phyloP scores from a whole-genome alignment of 2,329 filamentous ascomycete genomes.

The Epicoccum sorghinum region DNA sequence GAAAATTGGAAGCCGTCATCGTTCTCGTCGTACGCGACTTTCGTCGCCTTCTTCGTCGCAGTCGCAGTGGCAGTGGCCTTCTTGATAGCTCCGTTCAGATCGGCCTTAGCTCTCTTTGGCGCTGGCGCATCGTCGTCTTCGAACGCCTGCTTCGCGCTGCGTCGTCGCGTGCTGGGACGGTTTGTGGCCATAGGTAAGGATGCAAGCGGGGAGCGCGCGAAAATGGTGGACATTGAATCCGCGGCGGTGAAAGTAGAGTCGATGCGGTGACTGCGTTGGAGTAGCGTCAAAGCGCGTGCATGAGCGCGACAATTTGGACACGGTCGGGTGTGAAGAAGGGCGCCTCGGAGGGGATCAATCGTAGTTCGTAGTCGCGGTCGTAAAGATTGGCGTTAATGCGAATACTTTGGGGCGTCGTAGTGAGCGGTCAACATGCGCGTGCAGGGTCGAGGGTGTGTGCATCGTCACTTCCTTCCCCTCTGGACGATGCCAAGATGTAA shows the following conservation, averaged over 20 bases:
- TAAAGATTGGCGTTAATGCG: constrained; percentile 44
- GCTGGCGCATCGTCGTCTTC: constrained; percentile 53
- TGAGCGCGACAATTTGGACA: constrained; percentile 34
- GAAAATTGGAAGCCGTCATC: constrained; percentile 58
- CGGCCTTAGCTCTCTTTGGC: constrained; percentile 51
- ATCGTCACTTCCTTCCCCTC: constrained; percentile 29
- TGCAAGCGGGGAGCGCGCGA: constrained; percentile 51
- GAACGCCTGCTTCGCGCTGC: constrained; percentile 53
- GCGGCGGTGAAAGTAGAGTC: constrained; percentile 31
- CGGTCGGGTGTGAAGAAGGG: constrained; percentile 3
- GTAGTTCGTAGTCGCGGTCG: constrained; percentile 20
- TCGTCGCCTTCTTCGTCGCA: constrained; percentile 45
- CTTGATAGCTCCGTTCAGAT: constrained; percentile 47
- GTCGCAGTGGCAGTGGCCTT: constrained; percentile 41
- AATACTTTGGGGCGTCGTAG: constrained; percentile 35
- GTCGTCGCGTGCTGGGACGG: constrained; percentile 51
- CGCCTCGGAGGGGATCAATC: constrained; percentile 13
- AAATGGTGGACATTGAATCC: constrained; percentile 45
- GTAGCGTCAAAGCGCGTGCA: constrained; percentile 44
- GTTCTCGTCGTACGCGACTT: constrained; percentile 54
- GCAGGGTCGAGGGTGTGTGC: constrained; percentile 31
- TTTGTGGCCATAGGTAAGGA: constrained; percentile 56
- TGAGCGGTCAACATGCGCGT: constrained; percentile 32
- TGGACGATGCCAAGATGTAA: constrained; percentile 23
- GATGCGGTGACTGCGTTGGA: constrained; percentile 25